A percentile compares a stretch with the other conserved stretches of the same genome.
These are phyloP conservation scores for Collybia sp. DNA, from an alignment of 768 basidiomycete species.

Conservation along the genomic window DNA sequence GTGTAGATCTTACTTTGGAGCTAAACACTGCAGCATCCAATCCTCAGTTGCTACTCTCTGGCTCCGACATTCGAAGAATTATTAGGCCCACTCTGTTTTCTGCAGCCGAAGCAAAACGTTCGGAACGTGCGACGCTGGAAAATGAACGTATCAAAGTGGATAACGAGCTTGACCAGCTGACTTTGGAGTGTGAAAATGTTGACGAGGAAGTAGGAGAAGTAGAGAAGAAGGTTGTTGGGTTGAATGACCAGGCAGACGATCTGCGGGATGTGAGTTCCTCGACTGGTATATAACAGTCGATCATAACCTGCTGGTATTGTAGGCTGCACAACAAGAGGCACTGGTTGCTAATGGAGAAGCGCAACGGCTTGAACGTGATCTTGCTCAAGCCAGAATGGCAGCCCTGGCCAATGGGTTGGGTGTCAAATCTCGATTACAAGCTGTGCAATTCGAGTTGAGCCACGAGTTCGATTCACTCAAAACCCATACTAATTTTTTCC, in stretches of 20 bases:
- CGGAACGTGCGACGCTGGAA: conserved; percentile 65
- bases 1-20: conserved; percentile 75
- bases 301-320: not conserved
- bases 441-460: conserved; percentile 70
- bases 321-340: conserved; percentile 80
- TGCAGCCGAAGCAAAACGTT: conserved; percentile 68
- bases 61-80: conserved; percentile 64
- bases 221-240: conserved; percentile 64
- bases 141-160: conserved; percentile 78
- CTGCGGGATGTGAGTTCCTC: conserved; percentile 63
- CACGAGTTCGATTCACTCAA: not conserved
- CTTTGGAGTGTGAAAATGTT: conserved; percentile 72
- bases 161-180: conserved; percentile 76
- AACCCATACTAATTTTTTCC: conserved; percentile 4
- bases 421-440: conserved; percentile 73
- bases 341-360: conserved; percentile 63
- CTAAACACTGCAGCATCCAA: conserved; percentile 75
- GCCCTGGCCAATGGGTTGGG: conserved; percentile 80
- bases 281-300: not conserved
- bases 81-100: conserved; percentile 75
- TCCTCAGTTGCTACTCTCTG: conserved; percentile 61
- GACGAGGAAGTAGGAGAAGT: conserved; percentile 73
- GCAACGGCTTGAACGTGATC: conserved; percentile 61
- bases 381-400: conserved; percentile 70
- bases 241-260: conserved; percentile 77